Evolutionary conservation across 768 basidiomycete species (phyloP), one percentile per base, ranked within the genome.

Genomic region (Leccinum subgranulosum): DNA sequence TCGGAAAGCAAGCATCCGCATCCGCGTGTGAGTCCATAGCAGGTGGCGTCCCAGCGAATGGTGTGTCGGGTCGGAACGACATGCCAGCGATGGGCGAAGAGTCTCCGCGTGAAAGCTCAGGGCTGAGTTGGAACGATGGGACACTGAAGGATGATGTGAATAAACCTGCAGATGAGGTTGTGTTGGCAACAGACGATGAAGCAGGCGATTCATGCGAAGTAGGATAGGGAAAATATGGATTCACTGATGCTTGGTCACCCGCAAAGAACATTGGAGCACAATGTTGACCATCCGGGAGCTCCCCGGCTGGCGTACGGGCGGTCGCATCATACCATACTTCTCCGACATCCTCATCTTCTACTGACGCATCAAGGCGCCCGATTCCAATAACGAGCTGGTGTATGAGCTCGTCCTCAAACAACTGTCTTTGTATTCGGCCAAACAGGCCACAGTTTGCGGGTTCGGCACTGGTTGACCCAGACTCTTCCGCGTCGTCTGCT

Each of bases 351-450:
- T 80, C 81, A 4, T 69, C 65, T 59, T 72, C 61, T 60, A 45
- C 45, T 8, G 69, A 60, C 15, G 64, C 69, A 47, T 86, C 86
- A 28, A 98, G 77, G 21, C 85, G 78, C 9, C 92, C 92, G 79
- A 98, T 90, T 29, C 93, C 94, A 53, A 97, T 86, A 55, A 96
- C 86, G 60, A 98, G 86, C 34, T 92, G 91, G 54, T 89, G 81
- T 7, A 96, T 69, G 45, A 98, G 81, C 74, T 96, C 94, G 31
- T 84, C 80, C 66, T 90, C 86, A 61, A 97, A 84, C 69, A 91
- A 73, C 6, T 75, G 75, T 56, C 88, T 77, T 63, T 92, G 84
- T 21, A 73, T 65, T 41, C 53, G 66, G 6, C 81, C 80, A 69
- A 91, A 87, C 1, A 82, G 72, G 8, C 81, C 82, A 49, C 33